These are phyloP conservation scores for Zymoseptoria ardabiliae DNA, from an alignment of 2,329 filamentous ascomycete species.

Conservation along the genomic window DNA sequence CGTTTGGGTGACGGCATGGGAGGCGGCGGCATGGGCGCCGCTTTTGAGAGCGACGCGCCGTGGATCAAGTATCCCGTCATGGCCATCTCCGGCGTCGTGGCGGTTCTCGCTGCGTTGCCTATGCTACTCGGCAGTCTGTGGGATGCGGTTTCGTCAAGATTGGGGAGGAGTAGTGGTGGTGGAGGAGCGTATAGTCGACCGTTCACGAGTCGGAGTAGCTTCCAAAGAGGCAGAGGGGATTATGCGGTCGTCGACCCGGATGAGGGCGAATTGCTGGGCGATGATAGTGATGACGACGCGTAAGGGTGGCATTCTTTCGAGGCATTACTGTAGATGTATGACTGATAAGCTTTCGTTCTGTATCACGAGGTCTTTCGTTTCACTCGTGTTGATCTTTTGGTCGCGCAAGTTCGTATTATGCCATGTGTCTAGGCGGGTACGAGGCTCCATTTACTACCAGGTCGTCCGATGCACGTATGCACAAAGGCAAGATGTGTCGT, in stretches of 20 bases:
- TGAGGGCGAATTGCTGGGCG: conserved; percentile 87
- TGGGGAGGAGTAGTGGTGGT: conserved; percentile 45
- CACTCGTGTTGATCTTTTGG: neutral
- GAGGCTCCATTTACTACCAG: no score
- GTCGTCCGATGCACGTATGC: no score
- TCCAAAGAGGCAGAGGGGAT: conserved; percentile 78
- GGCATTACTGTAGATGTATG: neutral
- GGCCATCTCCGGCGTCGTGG: conserved; percentile 47
- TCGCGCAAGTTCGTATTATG: no score
- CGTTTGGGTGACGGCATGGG: conserved; percentile 63
- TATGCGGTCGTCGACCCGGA: conserved; percentile 86
- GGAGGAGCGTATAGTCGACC: conserved; percentile 54
- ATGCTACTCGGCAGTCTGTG: conserved; percentile 66
- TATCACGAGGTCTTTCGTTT: neutral
- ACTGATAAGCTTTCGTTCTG: neutral
- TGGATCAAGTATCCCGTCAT: conserved; percentile 70
- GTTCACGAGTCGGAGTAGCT: conserved; percentile 84
- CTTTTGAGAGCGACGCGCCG: conserved; percentile 62
- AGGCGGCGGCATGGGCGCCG: conserved; percentile 25
- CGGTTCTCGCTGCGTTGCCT: conserved; percentile 49
- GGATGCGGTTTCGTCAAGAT: conserved; percentile 49
- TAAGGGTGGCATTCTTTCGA: conserved; percentile 4
- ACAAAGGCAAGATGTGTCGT: neutral
- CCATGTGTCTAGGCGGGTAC: no score
- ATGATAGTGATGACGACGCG: conserved; percentile 77